These are phyloP conservation scores for Lipomyces yamanashiensis DNA, from an alignment of 805 yeast genomes.

Conservation along the genomic window DNA sequence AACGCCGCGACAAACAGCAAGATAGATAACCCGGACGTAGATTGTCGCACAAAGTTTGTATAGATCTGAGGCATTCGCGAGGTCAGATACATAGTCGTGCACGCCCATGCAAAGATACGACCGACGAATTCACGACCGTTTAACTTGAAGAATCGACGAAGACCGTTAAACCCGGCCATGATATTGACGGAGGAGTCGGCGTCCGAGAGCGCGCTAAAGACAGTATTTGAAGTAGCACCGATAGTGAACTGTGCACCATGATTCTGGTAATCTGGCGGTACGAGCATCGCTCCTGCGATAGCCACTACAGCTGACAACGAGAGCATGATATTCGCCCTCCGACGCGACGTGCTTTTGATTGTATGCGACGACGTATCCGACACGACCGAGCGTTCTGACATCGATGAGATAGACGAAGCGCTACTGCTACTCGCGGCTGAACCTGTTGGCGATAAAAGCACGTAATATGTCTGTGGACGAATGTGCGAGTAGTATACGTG, in stretches of 20 bases:
- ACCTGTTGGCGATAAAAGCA: conserved; percentile 25
- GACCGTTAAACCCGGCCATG: conserved; percentile 19
- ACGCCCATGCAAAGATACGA: conserved; percentile 69
- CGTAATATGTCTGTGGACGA: conserved; percentile 29
- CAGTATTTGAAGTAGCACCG: neutral
- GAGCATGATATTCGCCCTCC: conserved; percentile 32
- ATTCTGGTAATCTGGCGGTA: conserved; percentile 15
- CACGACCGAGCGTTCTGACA: neutral
- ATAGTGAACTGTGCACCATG: neutral
- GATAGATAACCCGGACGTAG: conserved; percentile 87
- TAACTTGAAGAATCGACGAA: conserved; percentile 27
- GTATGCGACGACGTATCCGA: conserved; percentile 25
- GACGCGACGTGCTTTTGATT: conserved; percentile 19
- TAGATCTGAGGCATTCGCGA: conserved; percentile 84
- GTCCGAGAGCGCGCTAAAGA: neutral
- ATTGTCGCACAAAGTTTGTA: conserved; percentile 75
- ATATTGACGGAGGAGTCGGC: neutral
- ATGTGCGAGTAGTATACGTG: conserved; percentile 66
- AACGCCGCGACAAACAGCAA: conserved; percentile 78
- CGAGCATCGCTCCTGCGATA: conserved; percentile 31
- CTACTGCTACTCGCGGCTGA: conserved; percentile 18
- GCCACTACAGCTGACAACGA: conserved; percentile 34
- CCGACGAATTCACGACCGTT: conserved; percentile 47
- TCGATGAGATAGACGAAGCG: conserved; percentile 26
- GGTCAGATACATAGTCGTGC: conserved; percentile 72